Conservation (phyloP, 306 rosid species). For the Ormosia emarginata region DNA sequence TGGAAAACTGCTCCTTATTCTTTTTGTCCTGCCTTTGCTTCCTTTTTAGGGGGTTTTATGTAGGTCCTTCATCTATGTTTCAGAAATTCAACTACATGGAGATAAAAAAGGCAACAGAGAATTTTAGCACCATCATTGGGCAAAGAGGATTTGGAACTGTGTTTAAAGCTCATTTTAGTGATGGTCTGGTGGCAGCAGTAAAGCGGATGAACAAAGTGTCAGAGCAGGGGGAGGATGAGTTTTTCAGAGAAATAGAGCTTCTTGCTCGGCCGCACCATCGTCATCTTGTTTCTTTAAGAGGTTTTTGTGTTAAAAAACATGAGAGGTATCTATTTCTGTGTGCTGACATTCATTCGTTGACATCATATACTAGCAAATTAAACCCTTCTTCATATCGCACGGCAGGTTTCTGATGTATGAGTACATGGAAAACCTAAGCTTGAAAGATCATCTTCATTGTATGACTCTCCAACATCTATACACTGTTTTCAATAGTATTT, state of each 20-base stretch:
- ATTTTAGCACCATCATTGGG: conserved; percentile 74
- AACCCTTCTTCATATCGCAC: conserved; percentile 30
- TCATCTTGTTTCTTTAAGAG: conserved; percentile 87
- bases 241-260: conserved; percentile 87
- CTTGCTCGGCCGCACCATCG: conserved; percentile 95
- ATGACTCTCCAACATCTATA: conserved; percentile 47
- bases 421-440: conserved; percentile 96
- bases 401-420: conserved; percentile 93
- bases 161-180: conserved; percentile 75
- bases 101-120: conserved; percentile 86
- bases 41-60: conserved; percentile 18
- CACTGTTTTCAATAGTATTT: background rate
- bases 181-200: conserved; percentile 74
- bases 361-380: conserved; percentile 13
- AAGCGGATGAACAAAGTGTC: conserved; percentile 83
- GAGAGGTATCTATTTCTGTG: conserved; percentile 60
- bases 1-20: background rate
- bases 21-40: background rate
- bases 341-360: conserved; percentile 26
- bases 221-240: conserved; percentile 87
- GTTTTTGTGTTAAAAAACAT: conserved; percentile 70
- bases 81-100: conserved; percentile 79
- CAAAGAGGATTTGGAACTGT: conserved; percentile 98
- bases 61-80: conserved; percentile 81
- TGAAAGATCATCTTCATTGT: conserved; percentile 98